phyloP scores from a whole-genome alignment of 1,284 basidiomycete genomes.

The Ustilago shanxiensis region DNA sequence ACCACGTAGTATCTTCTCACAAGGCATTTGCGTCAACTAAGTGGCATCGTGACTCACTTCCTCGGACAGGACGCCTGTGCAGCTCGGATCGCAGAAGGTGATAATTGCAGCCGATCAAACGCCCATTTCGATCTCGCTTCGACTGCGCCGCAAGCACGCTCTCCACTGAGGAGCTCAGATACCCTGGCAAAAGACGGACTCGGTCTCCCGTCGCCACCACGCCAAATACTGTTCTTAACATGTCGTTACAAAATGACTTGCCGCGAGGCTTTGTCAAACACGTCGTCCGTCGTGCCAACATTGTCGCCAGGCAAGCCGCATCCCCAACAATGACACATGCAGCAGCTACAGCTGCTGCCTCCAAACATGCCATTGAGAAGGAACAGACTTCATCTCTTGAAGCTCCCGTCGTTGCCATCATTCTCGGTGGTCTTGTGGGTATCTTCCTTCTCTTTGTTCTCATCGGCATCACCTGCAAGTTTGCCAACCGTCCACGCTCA shows the following conservation, averaged over 20 bases:
- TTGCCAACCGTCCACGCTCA: conserved; percentile 37
- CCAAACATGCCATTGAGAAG: conserved; percentile 11
- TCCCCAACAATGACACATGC: conserved; percentile 11
- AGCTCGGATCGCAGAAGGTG: no score
- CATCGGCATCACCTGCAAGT: conserved; percentile 48
- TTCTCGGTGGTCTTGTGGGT: conserved; percentile 44
- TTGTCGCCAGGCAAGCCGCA: conserved; percentile 24
- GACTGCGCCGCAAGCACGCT: not conserved
- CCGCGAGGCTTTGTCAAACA: conserved; percentile 50
- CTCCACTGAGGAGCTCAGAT: not conserved
- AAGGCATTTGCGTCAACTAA: no score
- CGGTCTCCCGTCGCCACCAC: not conserved
- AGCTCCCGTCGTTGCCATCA: conserved; percentile 32
- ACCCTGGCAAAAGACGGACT: not conserved
- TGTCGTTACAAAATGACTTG: conserved; percentile 31
- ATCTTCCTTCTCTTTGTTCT: conserved; percentile 47
- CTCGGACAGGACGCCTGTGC: no score
- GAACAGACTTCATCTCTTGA: conserved; percentile 39
- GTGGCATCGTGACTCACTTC: no score
- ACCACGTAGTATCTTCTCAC: no score
- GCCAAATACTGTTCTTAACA: not conserved
- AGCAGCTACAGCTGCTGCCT: not conserved
- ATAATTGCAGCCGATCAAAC: no score
- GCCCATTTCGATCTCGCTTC: not conserved
- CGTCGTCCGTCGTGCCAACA: conserved; percentile 34